Percentiles rank a stretch among this genome's conserved stretches.
Evolutionary conservation across 1,139 yeast species (phyloP).

Genomic region (Sugiyamaella neomexicana): DNA sequence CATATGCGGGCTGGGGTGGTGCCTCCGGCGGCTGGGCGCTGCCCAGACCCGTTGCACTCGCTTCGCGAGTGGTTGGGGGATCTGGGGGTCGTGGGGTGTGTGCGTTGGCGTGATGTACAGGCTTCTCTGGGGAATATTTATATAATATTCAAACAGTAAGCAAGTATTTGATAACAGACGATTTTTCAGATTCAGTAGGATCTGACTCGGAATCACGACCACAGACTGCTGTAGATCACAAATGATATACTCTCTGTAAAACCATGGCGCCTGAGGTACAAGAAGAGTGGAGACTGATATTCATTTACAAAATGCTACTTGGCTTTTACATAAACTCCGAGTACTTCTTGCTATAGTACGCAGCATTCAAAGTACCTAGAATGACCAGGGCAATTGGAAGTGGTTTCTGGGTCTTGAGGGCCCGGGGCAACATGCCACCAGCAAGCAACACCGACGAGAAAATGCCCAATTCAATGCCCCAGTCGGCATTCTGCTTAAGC

Average conservation of each 20-base stretch:
- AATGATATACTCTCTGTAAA: background rate
- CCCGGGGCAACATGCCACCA: constrained; percentile 61
- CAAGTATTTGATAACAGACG: too few species aligned
- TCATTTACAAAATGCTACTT: background rate
- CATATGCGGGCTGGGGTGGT: too few species aligned
- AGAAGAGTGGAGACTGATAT: constrained; percentile 4
- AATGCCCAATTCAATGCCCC: constrained; percentile 79
- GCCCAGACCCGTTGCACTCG: too few species aligned
- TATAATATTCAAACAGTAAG: too few species aligned
- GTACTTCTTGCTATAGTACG: constrained; percentile 53
- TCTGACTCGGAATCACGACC: too few species aligned
- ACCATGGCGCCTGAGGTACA: background rate
- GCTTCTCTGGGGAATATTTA: too few species aligned
- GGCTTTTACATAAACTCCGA: constrained; percentile 22
- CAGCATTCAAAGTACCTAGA: constrained; percentile 64
- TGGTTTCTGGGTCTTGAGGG: constrained; percentile 65
- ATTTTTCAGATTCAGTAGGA: too few species aligned
- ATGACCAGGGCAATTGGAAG: constrained; percentile 67
- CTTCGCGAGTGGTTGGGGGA: too few species aligned
- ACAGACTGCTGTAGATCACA: too few species aligned
- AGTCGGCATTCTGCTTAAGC: constrained; percentile 67
- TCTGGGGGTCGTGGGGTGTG: too few species aligned
- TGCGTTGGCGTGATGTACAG: too few species aligned
- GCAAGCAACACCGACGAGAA: constrained; percentile 66
- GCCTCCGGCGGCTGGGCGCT: too few species aligned